These are phyloP conservation scores for Triadica sebifera DNA, from an alignment of 345 rosid species.

Conservation along the genomic window DNA sequence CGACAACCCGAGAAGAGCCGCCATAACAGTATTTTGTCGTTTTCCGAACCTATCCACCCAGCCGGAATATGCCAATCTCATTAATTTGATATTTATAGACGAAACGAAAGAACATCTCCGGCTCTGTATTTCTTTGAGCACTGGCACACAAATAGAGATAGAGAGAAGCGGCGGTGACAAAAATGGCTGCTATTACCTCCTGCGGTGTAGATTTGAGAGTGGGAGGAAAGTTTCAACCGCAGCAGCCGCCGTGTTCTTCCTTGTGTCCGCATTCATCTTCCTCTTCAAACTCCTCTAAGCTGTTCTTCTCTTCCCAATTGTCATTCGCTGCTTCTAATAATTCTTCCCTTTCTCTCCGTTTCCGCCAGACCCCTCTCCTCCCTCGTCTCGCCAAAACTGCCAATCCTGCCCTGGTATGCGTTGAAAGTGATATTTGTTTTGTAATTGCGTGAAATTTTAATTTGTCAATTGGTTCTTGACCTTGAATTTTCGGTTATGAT, in stretches of 20 bases:
- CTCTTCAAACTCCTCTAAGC: conserved; percentile 6
- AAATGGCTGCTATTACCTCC: conserved; percentile 15
- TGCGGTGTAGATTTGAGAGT: conserved; percentile 5
- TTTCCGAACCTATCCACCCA: too few species aligned
- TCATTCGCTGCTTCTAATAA: conserved; percentile 6
- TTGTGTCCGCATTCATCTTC: neutral
- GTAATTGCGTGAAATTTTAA: neutral
- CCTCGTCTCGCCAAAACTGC: conserved; percentile 2
- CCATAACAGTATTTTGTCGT: too few species aligned
- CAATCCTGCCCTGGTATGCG: conserved; percentile 7
- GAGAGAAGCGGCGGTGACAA: neutral
- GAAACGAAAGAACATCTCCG: too few species aligned
- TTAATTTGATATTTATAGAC: too few species aligned
- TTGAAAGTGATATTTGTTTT: neutral
- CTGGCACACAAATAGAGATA: neutral
- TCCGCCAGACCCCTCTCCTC: neutral
- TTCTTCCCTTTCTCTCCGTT: conserved; percentile 8
- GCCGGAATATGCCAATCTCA: too few species aligned
- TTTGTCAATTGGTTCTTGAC: neutral
- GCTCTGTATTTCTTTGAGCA: conserved; percentile 1
- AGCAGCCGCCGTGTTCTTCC: neutral
- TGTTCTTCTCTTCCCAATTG: conserved; percentile 3
- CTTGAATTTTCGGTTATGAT: neutral
- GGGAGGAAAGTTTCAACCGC: conserved; percentile 10
- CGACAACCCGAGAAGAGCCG: too few species aligned